These are phyloP conservation scores for Mycena vitilis DNA, from an alignment of 768 basidiomycete species.

Conservation along the genomic window DNA sequence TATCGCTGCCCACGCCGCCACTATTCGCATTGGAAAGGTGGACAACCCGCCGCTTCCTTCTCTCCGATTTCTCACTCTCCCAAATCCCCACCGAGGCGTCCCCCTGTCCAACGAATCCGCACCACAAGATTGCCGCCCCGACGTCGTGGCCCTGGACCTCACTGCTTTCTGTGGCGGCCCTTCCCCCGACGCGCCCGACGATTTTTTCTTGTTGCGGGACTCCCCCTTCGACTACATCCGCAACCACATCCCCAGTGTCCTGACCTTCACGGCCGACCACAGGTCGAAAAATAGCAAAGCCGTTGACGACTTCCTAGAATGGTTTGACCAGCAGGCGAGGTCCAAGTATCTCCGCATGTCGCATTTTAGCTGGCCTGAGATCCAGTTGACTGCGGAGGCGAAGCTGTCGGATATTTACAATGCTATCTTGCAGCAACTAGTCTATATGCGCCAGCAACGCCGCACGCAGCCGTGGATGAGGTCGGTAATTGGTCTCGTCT, in stretches of 20 bases:
- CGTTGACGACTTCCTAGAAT: not conserved
- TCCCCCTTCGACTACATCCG: constrained; percentile 20
- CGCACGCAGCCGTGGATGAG: constrained; percentile 28
- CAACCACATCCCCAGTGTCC: not conserved
- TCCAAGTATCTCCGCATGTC: constrained; percentile 6
- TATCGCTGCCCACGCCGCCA: constrained; percentile 21
- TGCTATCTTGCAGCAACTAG: constrained; percentile 12
- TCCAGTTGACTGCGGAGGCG: constrained; percentile 5
- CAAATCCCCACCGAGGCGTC: constrained; percentile 8
- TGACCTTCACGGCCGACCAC: not conserved
- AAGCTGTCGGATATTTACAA: constrained; percentile 3
- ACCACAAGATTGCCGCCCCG: constrained; percentile 23
- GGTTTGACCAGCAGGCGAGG: constrained; percentile 11
- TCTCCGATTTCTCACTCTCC: constrained; percentile 17
- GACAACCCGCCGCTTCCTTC: constrained; percentile 9
- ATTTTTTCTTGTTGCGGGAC: not conserved
- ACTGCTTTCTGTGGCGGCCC: constrained; percentile 10
- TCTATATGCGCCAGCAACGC: constrained; percentile 23
- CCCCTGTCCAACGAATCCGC: constrained; percentile 20
- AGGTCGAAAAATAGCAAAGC: not conserved
- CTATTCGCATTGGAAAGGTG: constrained; percentile 17
- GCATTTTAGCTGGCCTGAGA: constrained; percentile 21
- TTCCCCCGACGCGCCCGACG: not conserved
- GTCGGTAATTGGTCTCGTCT: constrained; percentile 16
- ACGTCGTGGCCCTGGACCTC: constrained; percentile 12